These are phyloP conservation scores for Dioszegia crocea DNA, from an alignment of 768 basidiomycete genomes.

Conservation along the genomic window DNA sequence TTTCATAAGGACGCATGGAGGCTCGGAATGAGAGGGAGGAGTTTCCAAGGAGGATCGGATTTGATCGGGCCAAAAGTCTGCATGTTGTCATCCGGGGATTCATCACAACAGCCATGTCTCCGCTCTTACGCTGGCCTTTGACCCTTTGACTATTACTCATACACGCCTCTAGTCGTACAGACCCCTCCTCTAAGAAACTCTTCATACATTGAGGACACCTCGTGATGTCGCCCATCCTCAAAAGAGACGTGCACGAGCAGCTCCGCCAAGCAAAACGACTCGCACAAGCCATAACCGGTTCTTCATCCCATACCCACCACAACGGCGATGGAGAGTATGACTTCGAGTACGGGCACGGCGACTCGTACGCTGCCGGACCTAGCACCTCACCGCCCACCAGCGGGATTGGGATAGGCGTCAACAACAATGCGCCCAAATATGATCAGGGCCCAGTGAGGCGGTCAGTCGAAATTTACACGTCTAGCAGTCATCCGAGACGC, in stretches of 20 bases:
- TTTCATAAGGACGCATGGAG: no score
- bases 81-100: not conserved
- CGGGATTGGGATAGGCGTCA: not conserved
- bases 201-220: no score
- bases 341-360: slow-evolving; percentile 2
- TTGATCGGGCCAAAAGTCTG: no score
- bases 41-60: slow-evolving; percentile 3
- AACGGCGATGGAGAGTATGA: slow-evolving; percentile 3
- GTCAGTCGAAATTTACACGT: slow-evolving; percentile 4
- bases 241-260: slow-evolving; percentile 38
- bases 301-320: not conserved
- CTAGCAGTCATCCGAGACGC: slow-evolving; percentile 9
- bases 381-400: not conserved
- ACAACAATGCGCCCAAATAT: not conserved
- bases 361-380: slow-evolving; percentile 1
- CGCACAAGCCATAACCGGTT: slow-evolving; percentile 10
- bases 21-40: no score
- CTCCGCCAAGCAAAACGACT: slow-evolving; percentile 34
- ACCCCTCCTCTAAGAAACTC: no score
- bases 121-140: not conserved
- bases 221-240: slow-evolving; percentile 40
- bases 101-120: not conserved
- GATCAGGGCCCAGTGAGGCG: not conserved
- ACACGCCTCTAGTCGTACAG: not conserved
- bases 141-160: not conserved